phyloP scores from a whole-genome alignment of 2,329 filamentous ascomycete genomes.

The Diaporthe amygdali region DNA sequence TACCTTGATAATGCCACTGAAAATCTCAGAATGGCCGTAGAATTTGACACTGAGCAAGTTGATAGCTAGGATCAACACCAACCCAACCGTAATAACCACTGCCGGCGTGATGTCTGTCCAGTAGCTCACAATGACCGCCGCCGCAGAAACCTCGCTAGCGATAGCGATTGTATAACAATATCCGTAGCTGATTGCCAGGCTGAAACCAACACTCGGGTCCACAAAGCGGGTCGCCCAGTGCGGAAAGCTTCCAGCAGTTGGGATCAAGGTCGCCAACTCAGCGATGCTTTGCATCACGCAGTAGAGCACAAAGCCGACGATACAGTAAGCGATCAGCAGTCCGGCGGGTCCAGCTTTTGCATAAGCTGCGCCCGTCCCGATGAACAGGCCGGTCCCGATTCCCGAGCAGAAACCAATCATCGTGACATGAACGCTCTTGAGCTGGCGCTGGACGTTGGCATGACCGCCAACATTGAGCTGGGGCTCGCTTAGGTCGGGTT shows the following conservation, averaged over 20 bases:
- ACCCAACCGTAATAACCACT: slow-evolving; percentile 25
- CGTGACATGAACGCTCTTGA: slow-evolving; percentile 24
- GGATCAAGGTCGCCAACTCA: slow-evolving; percentile 28
- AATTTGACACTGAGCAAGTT: slow-evolving; percentile 26
- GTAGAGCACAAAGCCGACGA: slow-evolving; percentile 23
- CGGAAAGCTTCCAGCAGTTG: slow-evolving; percentile 28
- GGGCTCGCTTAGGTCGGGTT: slow-evolving; percentile 13
- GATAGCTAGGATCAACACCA: slow-evolving; percentile 19
- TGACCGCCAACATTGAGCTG: slow-evolving; percentile 26
- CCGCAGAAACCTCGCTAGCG: slow-evolving; percentile 26
- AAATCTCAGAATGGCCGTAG: slow-evolving; percentile 22
- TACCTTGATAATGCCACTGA: slow-evolving; percentile 23
- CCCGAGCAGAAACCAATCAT: slow-evolving; percentile 29
- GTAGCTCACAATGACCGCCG: slow-evolving; percentile 27
- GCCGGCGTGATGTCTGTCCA: slow-evolving; percentile 26
- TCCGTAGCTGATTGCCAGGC: slow-evolving; percentile 27
- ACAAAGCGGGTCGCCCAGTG: slow-evolving; percentile 28
- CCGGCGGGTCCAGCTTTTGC: slow-evolving; percentile 27
- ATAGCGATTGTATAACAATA: slow-evolving; percentile 29
- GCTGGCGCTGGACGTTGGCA: slow-evolving; percentile 25
- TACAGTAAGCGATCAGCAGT: slow-evolving; percentile 24
- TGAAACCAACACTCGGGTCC: slow-evolving; percentile 26
- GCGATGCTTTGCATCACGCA: slow-evolving; percentile 27
- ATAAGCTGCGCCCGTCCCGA: slow-evolving; percentile 26
- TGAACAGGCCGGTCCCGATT: slow-evolving; percentile 29